Percentiles rank a stretch among this genome's conserved stretches.
These are phyloP conservation scores for Rhinocladiella mackenziei DNA, from an alignment of 2,329 filamentous ascomycete genomes.

Conservation along the genomic window DNA sequence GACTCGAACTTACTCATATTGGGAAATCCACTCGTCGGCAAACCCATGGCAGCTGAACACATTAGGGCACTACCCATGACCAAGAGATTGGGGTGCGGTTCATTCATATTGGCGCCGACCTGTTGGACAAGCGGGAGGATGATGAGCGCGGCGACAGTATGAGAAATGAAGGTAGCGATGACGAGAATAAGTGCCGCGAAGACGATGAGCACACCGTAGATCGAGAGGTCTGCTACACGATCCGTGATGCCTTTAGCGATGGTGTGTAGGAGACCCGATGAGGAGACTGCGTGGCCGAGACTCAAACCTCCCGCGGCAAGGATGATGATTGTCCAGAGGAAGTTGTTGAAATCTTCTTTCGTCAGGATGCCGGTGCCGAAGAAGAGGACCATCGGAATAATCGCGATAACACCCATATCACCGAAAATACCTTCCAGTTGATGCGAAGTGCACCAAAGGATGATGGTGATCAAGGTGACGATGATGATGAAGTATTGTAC, in stretches of 20 bases:
- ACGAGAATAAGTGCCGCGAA: constrained; percentile 82
- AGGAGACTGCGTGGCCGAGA: constrained; percentile 89
- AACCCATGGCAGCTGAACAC: constrained; percentile 95
- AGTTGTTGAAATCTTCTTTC: constrained; percentile 99
- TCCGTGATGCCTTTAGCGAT: constrained; percentile 74
- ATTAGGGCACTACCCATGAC: constrained; percentile 95
- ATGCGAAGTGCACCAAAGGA: constrained; percentile 87
- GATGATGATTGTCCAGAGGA: constrained; percentile 98
- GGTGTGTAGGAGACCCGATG: constrained; percentile 84
- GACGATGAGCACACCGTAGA: constrained; percentile 82
- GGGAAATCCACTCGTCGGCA: constrained; percentile 94
- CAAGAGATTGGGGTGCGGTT: constrained; percentile 87
- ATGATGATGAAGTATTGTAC: constrained; percentile 89
- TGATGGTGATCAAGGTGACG: constrained; percentile 79
- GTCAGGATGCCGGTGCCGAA: constrained; percentile 94
- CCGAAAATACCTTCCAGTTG: constrained; percentile 83
- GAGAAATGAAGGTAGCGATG: constrained; percentile 94
- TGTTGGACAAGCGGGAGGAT: constrained; percentile 85
- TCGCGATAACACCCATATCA: constrained; percentile 97
- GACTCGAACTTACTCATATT: constrained; percentile 84
- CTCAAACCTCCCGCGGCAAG: constrained; percentile 89
- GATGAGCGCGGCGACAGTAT: constrained; percentile 93
- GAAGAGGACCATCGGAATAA: constrained; percentile 92
- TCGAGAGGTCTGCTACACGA: constrained; percentile 68
- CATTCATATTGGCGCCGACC: constrained; percentile 77